A percentile compares a stretch with the other conserved stretches of the same genome.
Conservation (phyloP, 306 rosid species). For the Alnus rubra region DNA sequence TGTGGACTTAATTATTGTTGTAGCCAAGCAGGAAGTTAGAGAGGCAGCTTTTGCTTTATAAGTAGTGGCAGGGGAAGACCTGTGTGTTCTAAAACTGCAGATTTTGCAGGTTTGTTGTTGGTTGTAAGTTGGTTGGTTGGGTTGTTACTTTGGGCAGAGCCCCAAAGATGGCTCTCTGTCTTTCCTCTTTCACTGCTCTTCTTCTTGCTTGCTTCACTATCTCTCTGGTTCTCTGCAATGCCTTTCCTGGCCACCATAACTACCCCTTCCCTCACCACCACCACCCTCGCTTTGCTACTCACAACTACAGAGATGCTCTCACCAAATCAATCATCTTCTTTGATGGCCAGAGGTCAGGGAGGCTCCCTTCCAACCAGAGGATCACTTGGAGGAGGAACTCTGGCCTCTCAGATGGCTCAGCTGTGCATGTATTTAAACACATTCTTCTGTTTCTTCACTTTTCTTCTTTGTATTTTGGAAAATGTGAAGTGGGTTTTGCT, state of each 20-base stretch:
- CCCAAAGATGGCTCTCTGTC: slow-evolving; percentile 42
- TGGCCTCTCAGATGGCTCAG: slow-evolving; percentile 76
- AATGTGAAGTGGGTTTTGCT: slow-evolving; percentile 18
- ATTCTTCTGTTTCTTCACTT: neutral
- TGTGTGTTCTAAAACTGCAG: slow-evolving; percentile 23
- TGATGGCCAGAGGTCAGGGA: slow-evolving; percentile 89
- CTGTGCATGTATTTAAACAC: slow-evolving; percentile 47
- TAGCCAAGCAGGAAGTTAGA: slow-evolving; percentile 35
- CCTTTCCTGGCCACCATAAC: slow-evolving; percentile 39
- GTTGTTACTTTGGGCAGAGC: slow-evolving; percentile 9
- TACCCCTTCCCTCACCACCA: slow-evolving; percentile 36
- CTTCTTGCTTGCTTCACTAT: slow-evolving; percentile 29
- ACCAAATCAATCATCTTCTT: slow-evolving; percentile 78
- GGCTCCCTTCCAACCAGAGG: slow-evolving; percentile 72
- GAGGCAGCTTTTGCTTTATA: slow-evolving; percentile 54
- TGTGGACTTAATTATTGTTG: slow-evolving; percentile 38
- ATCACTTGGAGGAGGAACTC: slow-evolving; percentile 78
- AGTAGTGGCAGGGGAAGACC: slow-evolving; percentile 30
- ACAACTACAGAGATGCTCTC: slow-evolving; percentile 90
- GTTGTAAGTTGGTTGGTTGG: slow-evolving; percentile 30
- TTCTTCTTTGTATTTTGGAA: neutral
- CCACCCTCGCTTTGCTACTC: slow-evolving; percentile 54
- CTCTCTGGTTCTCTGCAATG: slow-evolving; percentile 44
- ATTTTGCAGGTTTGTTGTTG: slow-evolving; percentile 29
- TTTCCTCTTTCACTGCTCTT: slow-evolving; percentile 17